These are phyloP conservation scores for Ceratocystis lukuohia DNA, from an alignment of 2,329 filamentous ascomycete genomes.

Conservation along the genomic window DNA sequence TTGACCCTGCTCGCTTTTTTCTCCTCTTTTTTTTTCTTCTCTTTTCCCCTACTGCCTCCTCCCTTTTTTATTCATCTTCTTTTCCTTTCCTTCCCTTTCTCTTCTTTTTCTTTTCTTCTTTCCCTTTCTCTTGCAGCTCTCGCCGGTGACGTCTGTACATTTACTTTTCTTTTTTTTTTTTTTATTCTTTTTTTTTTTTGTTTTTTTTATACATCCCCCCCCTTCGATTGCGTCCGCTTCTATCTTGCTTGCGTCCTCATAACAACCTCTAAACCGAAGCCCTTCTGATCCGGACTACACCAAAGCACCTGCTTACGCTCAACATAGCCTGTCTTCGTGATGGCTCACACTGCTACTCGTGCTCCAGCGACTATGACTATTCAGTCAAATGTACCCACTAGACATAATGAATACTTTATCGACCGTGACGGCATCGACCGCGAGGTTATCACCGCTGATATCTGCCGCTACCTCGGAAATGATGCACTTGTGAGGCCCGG, in stretches of 20 bases:
- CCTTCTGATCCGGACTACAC: not conserved
- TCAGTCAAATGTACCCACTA: constrained; percentile 12
- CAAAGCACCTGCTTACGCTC: not conserved
- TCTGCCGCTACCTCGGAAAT: constrained; percentile 71
- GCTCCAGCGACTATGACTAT: constrained; percentile 11
- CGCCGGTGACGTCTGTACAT: not conserved
- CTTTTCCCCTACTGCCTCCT: not conserved
- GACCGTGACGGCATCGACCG: constrained; percentile 18
- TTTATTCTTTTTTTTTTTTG: not conserved
- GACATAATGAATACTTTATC: constrained; percentile 18
- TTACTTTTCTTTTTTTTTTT: constrained; percentile 15
- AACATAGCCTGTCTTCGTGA: not conserved
- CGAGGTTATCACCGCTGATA: constrained; percentile 73
- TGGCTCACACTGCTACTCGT: constrained; percentile 15
- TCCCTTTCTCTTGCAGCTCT: not conserved
- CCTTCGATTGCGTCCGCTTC: not conserved
- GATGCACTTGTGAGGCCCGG: constrained; percentile 67
- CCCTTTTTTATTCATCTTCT: constrained; percentile 3
- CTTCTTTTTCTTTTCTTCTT: constrained; percentile 1
- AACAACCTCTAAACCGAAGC: not conserved
- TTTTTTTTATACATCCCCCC: not conserved
- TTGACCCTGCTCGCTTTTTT: constrained; percentile 17
- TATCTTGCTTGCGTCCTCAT: not conserved
- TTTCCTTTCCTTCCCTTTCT: constrained; percentile 13
- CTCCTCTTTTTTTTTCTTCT: not conserved